A percentile compares a stretch with the other conserved stretches of the same genome.
Conservation (phyloP, 202 grass and related monocot species). For the Carex arenaria region DNA sequence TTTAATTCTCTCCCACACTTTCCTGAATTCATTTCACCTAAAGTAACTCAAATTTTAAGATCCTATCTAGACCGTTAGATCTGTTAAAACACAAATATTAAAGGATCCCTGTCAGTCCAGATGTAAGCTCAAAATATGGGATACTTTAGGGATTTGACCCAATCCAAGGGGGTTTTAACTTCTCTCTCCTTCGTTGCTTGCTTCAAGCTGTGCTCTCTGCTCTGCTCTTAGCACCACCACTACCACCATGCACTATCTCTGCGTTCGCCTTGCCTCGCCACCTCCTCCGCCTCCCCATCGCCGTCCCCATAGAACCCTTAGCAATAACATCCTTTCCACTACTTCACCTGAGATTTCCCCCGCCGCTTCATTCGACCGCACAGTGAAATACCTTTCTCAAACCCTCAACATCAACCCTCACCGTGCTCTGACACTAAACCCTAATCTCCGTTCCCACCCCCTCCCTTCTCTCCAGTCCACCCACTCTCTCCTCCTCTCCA, state of each 20-base stretch:
- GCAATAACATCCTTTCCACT: background rate
- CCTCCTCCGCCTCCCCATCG: background rate
- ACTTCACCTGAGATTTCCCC: background rate
- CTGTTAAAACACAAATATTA: too few relatives aligned
- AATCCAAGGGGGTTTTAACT: too few relatives aligned
- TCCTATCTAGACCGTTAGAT: too few relatives aligned
- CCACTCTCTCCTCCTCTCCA: conserved; percentile 42
- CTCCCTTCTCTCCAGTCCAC: conserved; percentile 40
- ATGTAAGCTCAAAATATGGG: too few relatives aligned
- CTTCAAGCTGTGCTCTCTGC: too few relatives aligned
- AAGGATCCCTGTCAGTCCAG: too few relatives aligned
- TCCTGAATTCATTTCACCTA: too few relatives aligned
- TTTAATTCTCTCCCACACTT: too few relatives aligned
- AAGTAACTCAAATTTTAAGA: too few relatives aligned
- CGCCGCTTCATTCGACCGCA: conserved; percentile 50
- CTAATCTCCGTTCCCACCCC: conserved; percentile 48
- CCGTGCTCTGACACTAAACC: conserved; percentile 44
- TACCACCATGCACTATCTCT: background rate
- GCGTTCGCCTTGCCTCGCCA: background rate
- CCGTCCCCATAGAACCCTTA: background rate
- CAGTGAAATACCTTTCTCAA: conserved; percentile 49
- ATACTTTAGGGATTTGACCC: too few relatives aligned
- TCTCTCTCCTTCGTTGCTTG: too few relatives aligned
- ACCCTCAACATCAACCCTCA: conserved; percentile 56
- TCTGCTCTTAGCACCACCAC: too few relatives aligned